Base-by-base conservation (phyloP, 2,329 filamentous ascomycete genomes). In the Ophiostoma montium region DNA sequence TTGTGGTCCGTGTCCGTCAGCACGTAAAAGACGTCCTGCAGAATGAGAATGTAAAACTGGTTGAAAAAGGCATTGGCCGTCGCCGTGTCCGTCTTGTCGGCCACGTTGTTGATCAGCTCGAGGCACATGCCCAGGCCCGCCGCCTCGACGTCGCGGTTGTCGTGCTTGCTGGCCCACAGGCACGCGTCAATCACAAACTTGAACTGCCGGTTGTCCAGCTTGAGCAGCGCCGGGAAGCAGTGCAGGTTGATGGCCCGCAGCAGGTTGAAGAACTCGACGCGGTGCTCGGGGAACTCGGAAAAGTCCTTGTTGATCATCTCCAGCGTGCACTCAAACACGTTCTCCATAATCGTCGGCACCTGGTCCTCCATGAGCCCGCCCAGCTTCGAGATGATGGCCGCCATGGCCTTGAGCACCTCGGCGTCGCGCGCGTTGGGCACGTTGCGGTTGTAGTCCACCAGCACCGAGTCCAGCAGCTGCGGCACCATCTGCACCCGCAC, bases 221-320 rank as follows among this genome's bases (percentile, higher is more conserved):
- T 94, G 56, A 98, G 75, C 19, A 98, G 76, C 1, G 92, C 80
- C 44, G 87, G 87, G 80, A 98, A 98, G 67, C 92, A 98, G 65
- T 94, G 87, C 44, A 96, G 70, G 66, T 98, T 98, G 69, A 98
- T 96, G 13, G 90, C 86, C 57, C 94, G 79, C 35, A 98, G 75
- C 21, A 98, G 78, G 67, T 95, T 95, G 76, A 98, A 98, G 67
- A 98, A 98, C 65, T 96, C 90, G n/a, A 98, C 92, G 51, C 94
- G 84, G 63, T 98, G 92, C 65, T 98, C 92, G 0, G 92, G 92
- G 65, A 94, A 98, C 63, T 98, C 92, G 43, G 94, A 95, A 67
- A 98, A 98, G 67, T 98, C 92, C 70, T 98, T 98, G 78, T 96
- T 98, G 70, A 98, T 98, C 92, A 98, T 98, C 60, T 95, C 88